Conservation (phyloP, 768 basidiomycete species). For the Cyathus striatus region DNA sequence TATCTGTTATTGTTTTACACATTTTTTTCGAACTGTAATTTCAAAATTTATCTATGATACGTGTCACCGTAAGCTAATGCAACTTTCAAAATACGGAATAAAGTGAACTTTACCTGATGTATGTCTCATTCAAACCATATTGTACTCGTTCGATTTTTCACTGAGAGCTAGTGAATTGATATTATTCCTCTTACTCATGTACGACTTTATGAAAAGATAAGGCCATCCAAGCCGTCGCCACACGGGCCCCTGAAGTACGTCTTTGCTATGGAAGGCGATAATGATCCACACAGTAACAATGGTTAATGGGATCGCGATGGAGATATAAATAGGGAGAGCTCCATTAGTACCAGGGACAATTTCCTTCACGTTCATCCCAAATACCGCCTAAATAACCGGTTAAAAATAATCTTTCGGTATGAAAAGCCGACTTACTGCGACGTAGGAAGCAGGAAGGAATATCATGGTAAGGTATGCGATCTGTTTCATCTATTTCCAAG, state of each 20-base stretch:
- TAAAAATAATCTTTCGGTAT: not conserved
- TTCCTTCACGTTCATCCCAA: slow-evolving; percentile 55
- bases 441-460: slow-evolving; percentile 54
- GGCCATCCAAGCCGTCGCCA: slow-evolving; percentile 24
- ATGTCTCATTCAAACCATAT: no score
- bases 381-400: slow-evolving; percentile 25
- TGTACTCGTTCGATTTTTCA: no score
- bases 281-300: slow-evolving; percentile 44
- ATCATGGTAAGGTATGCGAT: slow-evolving; percentile 60
- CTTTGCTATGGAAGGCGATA: slow-evolving; percentile 44
- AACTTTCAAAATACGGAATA: no score
- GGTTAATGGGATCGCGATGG: slow-evolving; percentile 39
- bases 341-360: slow-evolving; percentile 29
- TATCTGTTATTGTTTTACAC: no score
- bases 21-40: no score
- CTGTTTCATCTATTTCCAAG: slow-evolving; percentile 39
- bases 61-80: no score
- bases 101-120: no score
- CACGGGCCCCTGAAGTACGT: slow-evolving; percentile 20
- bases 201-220: no score
- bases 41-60: no score
- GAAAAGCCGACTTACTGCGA: slow-evolving; percentile 27
- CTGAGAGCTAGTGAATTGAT: no score
- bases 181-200: no score
- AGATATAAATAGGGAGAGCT: slow-evolving; percentile 37